Evolutionary conservation across 2,329 filamentous ascomycete species (phyloP).

Genomic region (Fusarium sp.): DNA sequence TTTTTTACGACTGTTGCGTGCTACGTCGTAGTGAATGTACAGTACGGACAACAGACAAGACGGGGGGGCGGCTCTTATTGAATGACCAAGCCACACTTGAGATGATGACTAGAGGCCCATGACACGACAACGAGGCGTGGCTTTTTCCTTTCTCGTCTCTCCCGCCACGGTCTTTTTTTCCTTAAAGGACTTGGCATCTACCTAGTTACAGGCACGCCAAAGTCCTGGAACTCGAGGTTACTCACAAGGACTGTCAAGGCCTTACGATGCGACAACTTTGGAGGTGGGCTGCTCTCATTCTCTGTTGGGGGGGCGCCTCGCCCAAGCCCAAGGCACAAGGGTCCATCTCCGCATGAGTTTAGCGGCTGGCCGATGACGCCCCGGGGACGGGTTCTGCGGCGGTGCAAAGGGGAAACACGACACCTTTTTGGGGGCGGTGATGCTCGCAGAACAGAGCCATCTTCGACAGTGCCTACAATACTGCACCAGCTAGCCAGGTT

Average conservation of each 20-base stretch:
- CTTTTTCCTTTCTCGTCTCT: not conserved
- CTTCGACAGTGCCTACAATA: not conserved
- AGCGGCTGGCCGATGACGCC: conserved; percentile 11
- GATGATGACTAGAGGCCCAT: conserved; percentile 18
- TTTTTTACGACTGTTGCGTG: not conserved
- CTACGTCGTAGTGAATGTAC: not conserved
- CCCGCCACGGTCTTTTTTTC: not conserved
- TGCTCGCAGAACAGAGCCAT: not conserved
- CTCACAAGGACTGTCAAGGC: conserved; percentile 1
- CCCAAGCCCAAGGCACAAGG: conserved; percentile 5
- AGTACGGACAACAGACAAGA: not conserved
- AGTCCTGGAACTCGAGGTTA: not conserved
- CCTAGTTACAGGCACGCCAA: not conserved
- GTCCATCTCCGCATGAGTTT: conserved; percentile 1
- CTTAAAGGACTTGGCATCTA: not conserved
- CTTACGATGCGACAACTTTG: conserved; percentile 7
- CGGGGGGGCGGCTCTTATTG: conserved; percentile 2
- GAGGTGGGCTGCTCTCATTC: not conserved
- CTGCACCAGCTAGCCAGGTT: not conserved
- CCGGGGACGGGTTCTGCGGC: conserved; percentile 2
- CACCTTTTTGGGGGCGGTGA: conserved; percentile 5
- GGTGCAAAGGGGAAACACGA: conserved; percentile 17
- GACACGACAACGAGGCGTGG: not conserved
- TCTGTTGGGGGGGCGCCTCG: conserved; percentile 11
- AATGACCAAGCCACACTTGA: conserved; percentile 22